Conservation (phyloP, 306 rosid genomes). For the Vicia villosa region DNA sequence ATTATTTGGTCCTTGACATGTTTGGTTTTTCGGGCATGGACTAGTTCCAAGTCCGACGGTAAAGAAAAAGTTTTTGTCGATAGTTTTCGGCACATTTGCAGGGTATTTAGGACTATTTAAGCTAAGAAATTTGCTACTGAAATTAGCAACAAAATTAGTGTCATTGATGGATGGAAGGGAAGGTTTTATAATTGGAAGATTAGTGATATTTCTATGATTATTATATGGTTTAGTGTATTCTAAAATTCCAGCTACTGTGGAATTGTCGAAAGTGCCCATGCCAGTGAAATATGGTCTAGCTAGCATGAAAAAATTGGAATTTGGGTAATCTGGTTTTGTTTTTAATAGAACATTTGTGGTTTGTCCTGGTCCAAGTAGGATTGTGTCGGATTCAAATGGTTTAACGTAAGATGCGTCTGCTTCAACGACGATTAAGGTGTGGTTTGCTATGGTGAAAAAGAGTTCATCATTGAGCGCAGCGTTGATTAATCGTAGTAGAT, state of each 20-base stretch:
- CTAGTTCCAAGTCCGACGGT: constrained; percentile 60
- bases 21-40: constrained; percentile 68
- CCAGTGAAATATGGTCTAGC: constrained; percentile 80
- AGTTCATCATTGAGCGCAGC: constrained; percentile 85
- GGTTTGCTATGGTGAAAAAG: constrained; percentile 79
- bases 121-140: constrained; percentile 48
- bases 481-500: constrained; percentile 72
- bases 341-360: constrained; percentile 62
- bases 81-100: constrained; percentile 57
- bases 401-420: constrained; percentile 71
- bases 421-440: constrained; percentile 59
- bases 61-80: constrained; percentile 61
- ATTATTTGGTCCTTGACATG: constrained; percentile 76
- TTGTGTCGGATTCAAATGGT: constrained; percentile 49
- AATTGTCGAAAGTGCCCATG: constrained; percentile 66
- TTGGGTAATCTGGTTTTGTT: constrained; percentile 52
- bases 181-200: constrained; percentile 44
- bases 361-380: constrained; percentile 67
- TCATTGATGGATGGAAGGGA: constrained; percentile 54
- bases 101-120: constrained; percentile 59
- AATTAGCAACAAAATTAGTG: constrained; percentile 58
- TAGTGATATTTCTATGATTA: neutral
- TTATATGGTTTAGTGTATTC: constrained; percentile 47
- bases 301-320: constrained; percentile 60
- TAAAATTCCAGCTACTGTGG: constrained; percentile 70